A percentile compares a stretch with the other conserved stretches of the same genome.
phyloP scores from a whole-genome alignment of 257 asterid genomes.

The Solanum arcanum region DNA sequence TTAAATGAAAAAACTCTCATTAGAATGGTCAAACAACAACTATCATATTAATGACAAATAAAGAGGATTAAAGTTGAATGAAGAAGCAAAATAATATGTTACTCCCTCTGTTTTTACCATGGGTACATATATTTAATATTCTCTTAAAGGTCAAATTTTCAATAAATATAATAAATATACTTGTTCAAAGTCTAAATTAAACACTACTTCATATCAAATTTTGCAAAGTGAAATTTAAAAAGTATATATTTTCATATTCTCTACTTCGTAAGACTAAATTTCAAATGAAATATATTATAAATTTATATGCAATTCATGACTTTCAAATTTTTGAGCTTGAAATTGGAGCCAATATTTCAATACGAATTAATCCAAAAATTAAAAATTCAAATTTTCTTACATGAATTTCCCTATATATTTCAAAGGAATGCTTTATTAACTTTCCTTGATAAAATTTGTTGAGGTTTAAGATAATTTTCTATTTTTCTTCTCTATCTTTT shows the following conservation, averaged over 20 bases:
- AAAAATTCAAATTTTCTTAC: too few species aligned
- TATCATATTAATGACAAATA: background rate
- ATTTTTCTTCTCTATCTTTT: background rate
- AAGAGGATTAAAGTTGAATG: background rate
- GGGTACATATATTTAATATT: too few species aligned
- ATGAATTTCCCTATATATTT: too few species aligned
- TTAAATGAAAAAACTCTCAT: background rate
- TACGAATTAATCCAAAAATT: background rate
- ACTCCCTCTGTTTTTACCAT: background rate
- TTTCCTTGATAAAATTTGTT: background rate
- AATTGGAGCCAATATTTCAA: background rate
- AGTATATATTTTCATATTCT: background rate
- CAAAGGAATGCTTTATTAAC: background rate
- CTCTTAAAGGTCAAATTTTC: too few species aligned
- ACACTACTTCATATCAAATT: too few species aligned
- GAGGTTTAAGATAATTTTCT: background rate
- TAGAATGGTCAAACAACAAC: background rate
- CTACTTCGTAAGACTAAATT: background rate
- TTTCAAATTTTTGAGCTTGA: background rate
- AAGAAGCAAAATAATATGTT: background rate
- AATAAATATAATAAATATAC: too few species aligned
- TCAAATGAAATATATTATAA: too few species aligned
- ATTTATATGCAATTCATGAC: background rate
- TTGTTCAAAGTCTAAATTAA: background rate
- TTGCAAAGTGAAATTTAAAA: background rate